Conservation (phyloP, 306 rosid genomes). For the Gillenia trifoliata region DNA sequence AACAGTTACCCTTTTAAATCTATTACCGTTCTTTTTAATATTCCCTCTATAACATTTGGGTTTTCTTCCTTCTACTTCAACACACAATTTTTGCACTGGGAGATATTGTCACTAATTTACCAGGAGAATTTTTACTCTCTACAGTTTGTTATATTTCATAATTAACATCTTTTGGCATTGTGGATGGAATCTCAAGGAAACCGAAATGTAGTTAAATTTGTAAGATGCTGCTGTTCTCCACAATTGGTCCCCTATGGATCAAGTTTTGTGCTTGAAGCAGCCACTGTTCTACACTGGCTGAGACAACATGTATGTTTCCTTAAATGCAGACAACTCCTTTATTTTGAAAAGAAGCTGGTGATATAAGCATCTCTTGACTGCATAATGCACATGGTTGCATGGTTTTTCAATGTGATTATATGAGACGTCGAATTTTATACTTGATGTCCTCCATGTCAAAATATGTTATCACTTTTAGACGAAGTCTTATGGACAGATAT, state of each 20-base stretch:
- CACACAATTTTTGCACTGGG: background rate
- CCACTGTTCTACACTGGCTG: constrained; percentile 90
- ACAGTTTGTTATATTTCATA: background rate
- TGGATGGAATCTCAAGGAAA: constrained; percentile 8
- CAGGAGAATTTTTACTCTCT: background rate
- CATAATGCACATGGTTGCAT: too few relatives aligned
- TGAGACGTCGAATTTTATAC: background rate
- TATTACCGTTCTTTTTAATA: background rate
- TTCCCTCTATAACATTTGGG: background rate
- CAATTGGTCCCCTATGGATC: constrained; percentile 71
- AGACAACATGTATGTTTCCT: constrained; percentile 57
- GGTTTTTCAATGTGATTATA: background rate
- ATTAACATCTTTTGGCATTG: background rate
- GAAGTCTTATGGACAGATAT: background rate
- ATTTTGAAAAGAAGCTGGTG: background rate
- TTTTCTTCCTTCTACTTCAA: background rate
- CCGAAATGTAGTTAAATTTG: constrained; percentile 6
- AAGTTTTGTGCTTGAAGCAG: constrained; percentile 79
- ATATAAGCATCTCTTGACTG: constrained; percentile 9
- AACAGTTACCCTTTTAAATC: too few relatives aligned
- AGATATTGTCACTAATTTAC: background rate
- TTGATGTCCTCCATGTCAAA: background rate
- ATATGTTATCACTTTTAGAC: background rate
- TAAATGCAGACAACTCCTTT: background rate
- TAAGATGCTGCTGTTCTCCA: constrained; percentile 59